Evolutionary conservation across 805 yeast species (phyloP), one percentile per base, ranked within the genome.

Genomic region (Hyphopichia homilentoma): DNA sequence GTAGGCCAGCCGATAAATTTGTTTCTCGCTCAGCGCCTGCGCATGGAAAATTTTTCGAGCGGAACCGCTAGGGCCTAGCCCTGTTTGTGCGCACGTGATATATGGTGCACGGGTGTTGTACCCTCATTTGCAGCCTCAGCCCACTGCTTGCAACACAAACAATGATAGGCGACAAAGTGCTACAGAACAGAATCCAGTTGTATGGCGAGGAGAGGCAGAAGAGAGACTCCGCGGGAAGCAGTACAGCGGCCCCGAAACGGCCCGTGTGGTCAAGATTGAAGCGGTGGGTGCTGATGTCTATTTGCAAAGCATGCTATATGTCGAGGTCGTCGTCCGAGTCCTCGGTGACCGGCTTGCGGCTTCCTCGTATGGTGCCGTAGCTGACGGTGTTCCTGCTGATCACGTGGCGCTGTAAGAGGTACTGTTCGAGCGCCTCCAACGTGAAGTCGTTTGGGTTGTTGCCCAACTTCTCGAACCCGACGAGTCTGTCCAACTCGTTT

Each of bases 391-490:
- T 41, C 27, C 57, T 43, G 16, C 43, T 37, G 14, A 54, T 40
- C 4, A 52, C 28, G 1, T 41, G 41, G 15, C 39, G 29, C 20
- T 39, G 19, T 6, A 37, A 40, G 14, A 54, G 38, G 13, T 48
- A 43, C 7, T 38, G 37, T 47, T 83, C 89, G 38, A 84, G 57
- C 2, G 64, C 47, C 26, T 63, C 69, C 6, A 73, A 44, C 2
- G 64, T 47, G 44, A 81, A 78, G 25, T 64, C 70, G 31, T 68
- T 65, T 3, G 67, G 59, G 30, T 69, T 59, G 21, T 51, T 46
- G 18, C 77, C 73, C 27, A 85, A 57, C 20, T 73, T 70, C 32
- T 79, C 80, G 46, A 86, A 81, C 5, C 96, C 96, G 4, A 84
- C 69, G 4, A 84, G 47, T 39, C 85, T 59, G 9, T 70, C 67